Evolutionary conservation across 2,329 filamentous ascomycete species (phyloP).

Genomic region (Fusarium goolgardi): DNA sequence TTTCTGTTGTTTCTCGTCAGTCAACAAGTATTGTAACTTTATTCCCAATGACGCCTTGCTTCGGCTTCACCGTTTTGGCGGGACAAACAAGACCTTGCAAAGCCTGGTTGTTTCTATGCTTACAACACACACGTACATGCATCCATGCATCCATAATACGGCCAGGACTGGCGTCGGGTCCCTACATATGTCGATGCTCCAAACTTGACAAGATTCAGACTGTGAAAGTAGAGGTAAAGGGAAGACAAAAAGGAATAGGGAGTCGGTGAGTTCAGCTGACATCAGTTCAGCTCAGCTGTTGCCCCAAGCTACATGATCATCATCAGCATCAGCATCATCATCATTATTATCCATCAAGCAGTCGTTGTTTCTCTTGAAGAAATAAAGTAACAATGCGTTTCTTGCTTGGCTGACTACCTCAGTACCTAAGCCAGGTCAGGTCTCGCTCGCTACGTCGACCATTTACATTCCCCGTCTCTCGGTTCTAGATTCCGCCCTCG

Average conservation of each 20-base stretch:
- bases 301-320: background rate
- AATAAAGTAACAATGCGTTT: conserved; percentile 1
- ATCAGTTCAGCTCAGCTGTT: background rate
- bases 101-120: background rate
- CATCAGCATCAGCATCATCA: background rate
- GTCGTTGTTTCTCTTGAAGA: background rate
- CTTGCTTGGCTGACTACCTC: background rate
- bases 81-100: conserved; percentile 7
- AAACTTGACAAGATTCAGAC: background rate
- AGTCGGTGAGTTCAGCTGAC: conserved; percentile 11
- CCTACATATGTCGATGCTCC: conserved; percentile 22
- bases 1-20: background rate
- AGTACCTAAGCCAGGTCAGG: background rate
- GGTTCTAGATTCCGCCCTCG: conserved; percentile 40
- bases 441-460: conserved; percentile 38
- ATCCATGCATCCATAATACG: background rate
- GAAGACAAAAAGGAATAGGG: background rate
- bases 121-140: background rate
- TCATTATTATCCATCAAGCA: background rate
- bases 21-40: background rate
- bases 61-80: conserved; percentile 38
- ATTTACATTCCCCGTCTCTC: conserved; percentile 32
- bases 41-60: conserved; percentile 3
- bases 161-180: conserved; percentile 10
- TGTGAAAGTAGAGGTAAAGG: background rate